Evolutionary conservation across 2,329 filamentous ascomycete species (phyloP), one percentile per base, ranked within the genome.

Genomic region (Cercospora beticola): DNA sequence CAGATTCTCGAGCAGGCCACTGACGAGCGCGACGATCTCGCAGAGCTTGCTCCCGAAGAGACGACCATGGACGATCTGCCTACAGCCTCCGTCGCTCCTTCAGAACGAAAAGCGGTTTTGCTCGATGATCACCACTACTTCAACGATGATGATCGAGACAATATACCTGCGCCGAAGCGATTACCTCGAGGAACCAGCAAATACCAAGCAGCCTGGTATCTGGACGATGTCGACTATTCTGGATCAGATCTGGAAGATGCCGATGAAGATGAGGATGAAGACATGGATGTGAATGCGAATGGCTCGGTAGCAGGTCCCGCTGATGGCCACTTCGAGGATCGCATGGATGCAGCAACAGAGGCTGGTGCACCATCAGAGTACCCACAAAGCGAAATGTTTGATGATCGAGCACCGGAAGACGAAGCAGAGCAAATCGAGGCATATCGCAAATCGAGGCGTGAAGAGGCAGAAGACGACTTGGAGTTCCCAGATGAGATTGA

Each of bases 401-500:
- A 93, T 6, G 92, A 92, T 77, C 88, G 85, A 21, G 87, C 88
- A 62, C 92, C 91, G 1, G 90, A 97, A 74, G 93, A 97, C 71
- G 93, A 96, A 76, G 91, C 91, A 2, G 86, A 89, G 74, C 89
- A 96, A 77, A 85, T 99, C 49, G 92, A 89, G 65, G 90, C 90
- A 56, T 99, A 93, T 81, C 89, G 95, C 46, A 86, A 88, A 62
- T 89, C 89, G 71, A 92, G 93, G 76, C 88, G 89, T 62, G 89
- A 89, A 26, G 94, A 97, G 74, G 64, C 64, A 4, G 88, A 94
- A 61, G 94, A 98, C 14, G 95, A 99, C 79, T 87, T 92, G 65
- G 94, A 98, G 79, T 99, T 98, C 80, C 95, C 95, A 0, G 95
- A 99, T 73, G 95, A 99, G 80, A 95, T 99, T 67, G 96, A 99